Evolutionary conservation across 345 rosid genomes (phyloP), one percentile per base, ranked within the genome.

Genomic region (Gossypium herbaceum): DNA sequence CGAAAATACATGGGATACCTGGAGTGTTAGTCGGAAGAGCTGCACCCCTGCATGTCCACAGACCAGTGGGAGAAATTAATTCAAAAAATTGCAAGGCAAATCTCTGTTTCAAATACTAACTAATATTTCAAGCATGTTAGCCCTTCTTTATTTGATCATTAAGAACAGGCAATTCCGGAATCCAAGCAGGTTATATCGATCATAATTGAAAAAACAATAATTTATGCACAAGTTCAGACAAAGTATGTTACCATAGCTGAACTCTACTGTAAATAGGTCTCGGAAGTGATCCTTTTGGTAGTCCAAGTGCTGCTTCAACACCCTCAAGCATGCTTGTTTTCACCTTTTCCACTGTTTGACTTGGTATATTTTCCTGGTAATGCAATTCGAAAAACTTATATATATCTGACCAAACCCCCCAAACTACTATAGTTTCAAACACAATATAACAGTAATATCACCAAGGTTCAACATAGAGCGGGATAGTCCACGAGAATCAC

Each of bases 1-100:
- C 95, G 61, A 92, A 92, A 79, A 92, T 88, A 78, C 90, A 92
- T 62, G 95, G 92, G 44, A 84, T 63, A 48, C 90, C 76, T 0
- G 95, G 94, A 61, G 84, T 88, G 79, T 92, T 94, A 13, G 80
- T 90, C 3, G 98, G 97, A 73, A 90, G 88, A 62, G 98, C 98
- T 54, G 98, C 98, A 65, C 97, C 98, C 97, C 97, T 94, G 79
- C 71, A 75, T 24, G 74, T 2, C 57, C 73, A 9, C 61, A 29
- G 7, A 34, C 39, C 39, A 34, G 15, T 22, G 12, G 29, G 13
- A 54, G 25, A 47, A 43, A 24, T 7, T 44, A 52, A 19, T 76
- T 51, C 58, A 25, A 68, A 25, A 13, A 25, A 24, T 15, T 16
- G 43, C 41, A 67, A 22, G 25, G 39, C 20, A 68, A 34, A 48